Evolutionary conservation across 371 early-diverging fungal species (phyloP), one percentile per base, ranked within the genome.

Genomic region (Thermomucor indicae-seudaticae): DNA sequence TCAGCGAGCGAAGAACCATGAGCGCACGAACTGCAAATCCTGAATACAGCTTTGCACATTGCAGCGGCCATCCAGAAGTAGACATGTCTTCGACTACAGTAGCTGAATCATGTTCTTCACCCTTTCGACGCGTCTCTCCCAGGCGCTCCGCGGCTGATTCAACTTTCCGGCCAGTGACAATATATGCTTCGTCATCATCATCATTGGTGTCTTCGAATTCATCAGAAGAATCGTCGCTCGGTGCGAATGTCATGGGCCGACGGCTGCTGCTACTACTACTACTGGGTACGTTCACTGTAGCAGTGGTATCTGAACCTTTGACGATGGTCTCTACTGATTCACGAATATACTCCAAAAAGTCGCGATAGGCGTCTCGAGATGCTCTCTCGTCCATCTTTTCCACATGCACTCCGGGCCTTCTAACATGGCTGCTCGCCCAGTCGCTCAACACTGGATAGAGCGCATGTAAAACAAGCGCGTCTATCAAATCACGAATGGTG

Each of bases 21-120:
- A 70, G 40, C 12, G 75, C 62, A 23, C 69, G 62, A n/a, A 53
- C 57, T 2, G 69, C 58, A 16, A 70, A 65, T 7, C 62, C 69
- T 22, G 58, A 23, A 42, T 65, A 61, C 40, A 60, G 22, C 30
- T 67, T 65, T 31, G 54, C 45, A 6, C 34, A 43, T 31, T 50
- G 53, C 11, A 52, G 43, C 7, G 48, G 34, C 19, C 27, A 48
- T 19, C 49, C 51, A n/a, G n/a, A n/a, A 20, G 47, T 41, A 17
- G 53, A 43, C n/a, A 43, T 42, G 4, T 25, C 17, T 11, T 58
- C 53, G 27, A 55, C 53, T 4, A 45, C 52, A 29, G 51, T 48
- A 0, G 54, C 32, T 10, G 57, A 40, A 42, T 66, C 62, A 38
- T 56, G 49, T 14, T 51, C 40, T 53, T 64, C 65, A 11, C 57